Conservation (phyloP, 2,329 filamentous ascomycete species). For the Rutstroemia sp. region DNA sequence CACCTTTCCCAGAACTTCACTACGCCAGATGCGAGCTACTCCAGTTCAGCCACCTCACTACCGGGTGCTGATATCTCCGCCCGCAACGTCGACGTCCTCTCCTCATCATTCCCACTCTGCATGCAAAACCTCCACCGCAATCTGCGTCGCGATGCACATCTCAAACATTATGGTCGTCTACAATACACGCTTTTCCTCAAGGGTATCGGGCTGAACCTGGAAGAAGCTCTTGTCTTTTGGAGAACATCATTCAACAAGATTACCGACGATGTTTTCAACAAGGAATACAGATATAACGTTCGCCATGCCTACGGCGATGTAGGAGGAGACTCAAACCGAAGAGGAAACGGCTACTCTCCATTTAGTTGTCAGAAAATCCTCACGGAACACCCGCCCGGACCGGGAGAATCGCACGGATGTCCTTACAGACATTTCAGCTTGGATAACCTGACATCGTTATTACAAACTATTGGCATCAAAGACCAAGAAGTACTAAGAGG, state of each 20-base stretch:
- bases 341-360: conserved; percentile 80
- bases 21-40: conserved; percentile 79
- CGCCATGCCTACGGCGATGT: conserved; percentile 95
- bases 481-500: conserved; percentile 72
- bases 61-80: conserved; percentile 70
- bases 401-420: conserved; percentile 90
- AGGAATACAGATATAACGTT: conserved; percentile 95
- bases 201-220: conserved; percentile 84
- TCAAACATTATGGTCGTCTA: conserved; percentile 88
- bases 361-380: conserved; percentile 95
- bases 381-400: conserved; percentile 77
- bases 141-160: conserved; percentile 77
- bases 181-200: conserved; percentile 97
- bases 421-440: conserved; percentile 87
- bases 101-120: conserved; percentile 80
- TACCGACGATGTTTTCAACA: conserved; percentile 92
- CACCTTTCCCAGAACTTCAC: conserved; percentile 95
- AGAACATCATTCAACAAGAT: conserved; percentile 76
- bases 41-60: conserved; percentile 54
- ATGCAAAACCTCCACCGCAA: conserved; percentile 88
- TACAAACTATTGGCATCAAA: conserved; percentile 71
- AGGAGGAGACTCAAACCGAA: conserved; percentile 80
- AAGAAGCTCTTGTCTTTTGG: conserved; percentile 92
- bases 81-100: conserved; percentile 70
- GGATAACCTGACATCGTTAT: conserved; percentile 73